Evolutionary conservation across 352 stramenopile species (phyloP), one percentile per base, ranked within the genome.

Genomic region (Blastocystis sp.): DNA sequence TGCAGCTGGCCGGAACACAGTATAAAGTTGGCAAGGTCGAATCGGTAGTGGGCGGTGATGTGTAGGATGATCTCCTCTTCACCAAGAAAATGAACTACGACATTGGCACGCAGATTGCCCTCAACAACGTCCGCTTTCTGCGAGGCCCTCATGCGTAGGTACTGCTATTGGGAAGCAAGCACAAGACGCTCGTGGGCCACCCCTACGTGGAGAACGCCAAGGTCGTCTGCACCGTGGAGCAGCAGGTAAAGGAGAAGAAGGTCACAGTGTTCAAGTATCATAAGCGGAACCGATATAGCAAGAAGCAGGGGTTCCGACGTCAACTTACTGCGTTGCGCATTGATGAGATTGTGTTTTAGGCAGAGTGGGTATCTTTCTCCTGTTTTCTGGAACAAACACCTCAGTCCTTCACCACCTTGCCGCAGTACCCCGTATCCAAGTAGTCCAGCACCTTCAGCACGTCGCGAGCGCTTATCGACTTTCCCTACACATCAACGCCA

Each of bases 191-290:
- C 38, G 65, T 88, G 2, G 78, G 78, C 28, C 64, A 79, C 78
- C 78, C 78, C 1, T 54, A 77, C 11, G 52, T 88, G 28, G 45
- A 74, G 28, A 79, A 88, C 42, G 78, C 78, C 1, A 88, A 88
- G 3, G 78, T 88, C 52, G 28, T 79, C 60, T 76, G 64, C 57
- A 88, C 78, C 19, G 78, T 88, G 60, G 78, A 88, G 34, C 78
- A 88, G 61, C 78, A 88, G 52, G 62, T 88, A 10, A 76, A 79
- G 24, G 78, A 88, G 21, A 88, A 88, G 63, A 88, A 88, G 57
- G 78, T 88, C 3, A 68, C 42, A 9, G 78, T 88, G 14, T 88
- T 88, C 57, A 88, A 88, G 52, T 79, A 76, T 45, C 64, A 79
- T 17, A 76, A 65, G 48, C 64, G 78, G 2, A 70, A 76, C 43